These are phyloP conservation scores for Polytrichum commune DNA, from an alignment of 225 moss, liverwort and hornwort genomes.

Conservation along the genomic window DNA sequence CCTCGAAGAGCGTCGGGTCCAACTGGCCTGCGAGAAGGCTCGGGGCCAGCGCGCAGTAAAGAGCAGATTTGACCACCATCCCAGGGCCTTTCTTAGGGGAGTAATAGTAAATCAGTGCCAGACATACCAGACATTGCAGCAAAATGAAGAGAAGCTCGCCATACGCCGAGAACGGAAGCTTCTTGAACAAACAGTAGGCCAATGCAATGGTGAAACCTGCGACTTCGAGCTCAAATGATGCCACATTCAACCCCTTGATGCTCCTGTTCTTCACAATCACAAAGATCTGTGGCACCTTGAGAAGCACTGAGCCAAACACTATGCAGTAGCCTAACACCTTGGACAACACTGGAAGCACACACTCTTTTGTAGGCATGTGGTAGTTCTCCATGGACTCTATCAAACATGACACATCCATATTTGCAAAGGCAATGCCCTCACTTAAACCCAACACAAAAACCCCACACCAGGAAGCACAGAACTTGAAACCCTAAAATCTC, in stretches of 20 bases:
- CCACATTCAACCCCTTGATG: constrained; percentile 73
- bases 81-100: constrained; percentile 51
- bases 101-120: constrained; percentile 73
- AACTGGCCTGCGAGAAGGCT: constrained; percentile 69
- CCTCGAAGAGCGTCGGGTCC: constrained; percentile 57
- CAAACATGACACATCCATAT: constrained; percentile 75
- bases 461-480: too few species aligned
- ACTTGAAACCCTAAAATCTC: too few species aligned
- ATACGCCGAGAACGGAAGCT: constrained; percentile 81
- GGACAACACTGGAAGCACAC: constrained; percentile 64
- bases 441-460: too few species aligned
- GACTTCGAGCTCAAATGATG: constrained; percentile 86
- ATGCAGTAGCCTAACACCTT: constrained; percentile 75
- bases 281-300: constrained; percentile 90
- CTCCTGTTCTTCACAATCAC: constrained; percentile 74
- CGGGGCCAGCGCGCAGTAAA: constrained; percentile 83
- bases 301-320: constrained; percentile 67
- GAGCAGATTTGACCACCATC: constrained; percentile 74
- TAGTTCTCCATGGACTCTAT: constrained; percentile 46
- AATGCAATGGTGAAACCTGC: constrained; percentile 82
- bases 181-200: constrained; percentile 72
- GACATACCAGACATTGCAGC: constrained; percentile 60
- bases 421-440: constrained; percentile 21
- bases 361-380: constrained; percentile 57
- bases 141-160: constrained; percentile 91